These are phyloP conservation scores for Trichosporon sp. DNA, from an alignment of 1,284 basidiomycete genomes.

Conservation along the genomic window DNA sequence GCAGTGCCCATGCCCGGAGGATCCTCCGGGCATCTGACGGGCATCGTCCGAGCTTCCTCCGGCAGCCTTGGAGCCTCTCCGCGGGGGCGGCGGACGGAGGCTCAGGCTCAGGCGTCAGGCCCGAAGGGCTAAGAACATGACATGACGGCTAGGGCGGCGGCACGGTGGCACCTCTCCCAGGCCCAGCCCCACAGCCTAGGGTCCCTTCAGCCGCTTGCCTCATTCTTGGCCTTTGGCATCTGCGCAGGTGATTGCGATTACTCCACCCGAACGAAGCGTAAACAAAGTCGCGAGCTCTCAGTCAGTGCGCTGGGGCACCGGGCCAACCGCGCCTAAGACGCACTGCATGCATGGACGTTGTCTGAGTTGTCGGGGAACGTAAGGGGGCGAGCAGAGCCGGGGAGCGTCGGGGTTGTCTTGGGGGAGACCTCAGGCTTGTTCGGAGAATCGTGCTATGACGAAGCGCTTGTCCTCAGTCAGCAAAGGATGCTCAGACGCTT, in stretches of 20 bases:
- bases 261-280: slow-evolving; percentile 2
- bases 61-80: not conserved
- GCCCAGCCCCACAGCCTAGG: not conserved
- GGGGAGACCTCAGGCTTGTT: not conserved
- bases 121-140: not conserved
- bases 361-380: not conserved
- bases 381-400: not conserved
- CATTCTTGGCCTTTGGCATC: no score
- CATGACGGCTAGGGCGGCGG: not conserved
- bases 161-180: not conserved
- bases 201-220: not conserved
- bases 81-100: not conserved
- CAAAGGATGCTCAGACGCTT: not conserved
- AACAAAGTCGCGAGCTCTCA: not conserved
- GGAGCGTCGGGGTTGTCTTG: no score
- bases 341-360: not conserved
- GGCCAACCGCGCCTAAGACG: not conserved
- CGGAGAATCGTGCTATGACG: slow-evolving; percentile 3
- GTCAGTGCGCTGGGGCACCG: not conserved
- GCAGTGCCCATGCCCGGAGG: slow-evolving; percentile 9
- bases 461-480: not conserved
- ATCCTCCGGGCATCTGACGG: not conserved
- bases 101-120: not conserved
- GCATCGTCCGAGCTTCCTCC: not conserved
- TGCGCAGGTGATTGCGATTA: not conserved